These are phyloP conservation scores for Ceratocystis smalleyi DNA, from an alignment of 2,329 filamentous ascomycete species.

Conservation along the genomic window DNA sequence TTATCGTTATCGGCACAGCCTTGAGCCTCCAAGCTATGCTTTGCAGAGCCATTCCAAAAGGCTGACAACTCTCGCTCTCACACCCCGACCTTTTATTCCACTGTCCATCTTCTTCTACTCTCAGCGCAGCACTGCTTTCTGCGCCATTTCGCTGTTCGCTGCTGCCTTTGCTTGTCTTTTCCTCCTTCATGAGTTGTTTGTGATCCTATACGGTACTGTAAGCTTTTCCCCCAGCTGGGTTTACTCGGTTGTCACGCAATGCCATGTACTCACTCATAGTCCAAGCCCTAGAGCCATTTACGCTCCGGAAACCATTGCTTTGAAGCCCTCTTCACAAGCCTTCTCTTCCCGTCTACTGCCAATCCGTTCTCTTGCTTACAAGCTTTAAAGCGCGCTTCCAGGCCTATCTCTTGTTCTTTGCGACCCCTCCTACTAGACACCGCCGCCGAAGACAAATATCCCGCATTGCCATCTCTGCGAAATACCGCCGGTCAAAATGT, in stretches of 20 bases:
- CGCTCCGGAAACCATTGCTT: background rate
- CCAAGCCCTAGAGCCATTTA: background rate
- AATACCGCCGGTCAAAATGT: slow-evolving; percentile 8
- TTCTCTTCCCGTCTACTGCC: no score
- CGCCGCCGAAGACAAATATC: slow-evolving; percentile 8
- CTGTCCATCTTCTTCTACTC: background rate
- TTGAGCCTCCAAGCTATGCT: slow-evolving; percentile 5
- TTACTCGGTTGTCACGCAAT: background rate
- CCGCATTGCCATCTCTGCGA: slow-evolving; percentile 6
- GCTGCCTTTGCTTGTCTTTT: background rate
- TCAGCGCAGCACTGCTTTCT: background rate
- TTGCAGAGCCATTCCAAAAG: background rate
- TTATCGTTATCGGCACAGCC: background rate
- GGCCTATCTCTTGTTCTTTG: background rate
- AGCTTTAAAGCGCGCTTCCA: background rate
- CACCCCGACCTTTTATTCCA: background rate
- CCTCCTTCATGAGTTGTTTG: background rate
- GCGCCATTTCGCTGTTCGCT: background rate
- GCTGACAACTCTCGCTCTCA: background rate
- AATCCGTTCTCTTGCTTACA: background rate
- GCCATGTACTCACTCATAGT: background rate
- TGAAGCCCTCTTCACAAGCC: background rate
- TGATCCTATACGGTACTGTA: background rate
- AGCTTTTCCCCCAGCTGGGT: background rate
- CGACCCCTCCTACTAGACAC: background rate